A percentile compares a stretch with the other conserved stretches of the same genome.
These are phyloP conservation scores for Teratosphaeria nubilosa DNA, from an alignment of 2,329 filamentous ascomycete genomes.

Conservation along the genomic window DNA sequence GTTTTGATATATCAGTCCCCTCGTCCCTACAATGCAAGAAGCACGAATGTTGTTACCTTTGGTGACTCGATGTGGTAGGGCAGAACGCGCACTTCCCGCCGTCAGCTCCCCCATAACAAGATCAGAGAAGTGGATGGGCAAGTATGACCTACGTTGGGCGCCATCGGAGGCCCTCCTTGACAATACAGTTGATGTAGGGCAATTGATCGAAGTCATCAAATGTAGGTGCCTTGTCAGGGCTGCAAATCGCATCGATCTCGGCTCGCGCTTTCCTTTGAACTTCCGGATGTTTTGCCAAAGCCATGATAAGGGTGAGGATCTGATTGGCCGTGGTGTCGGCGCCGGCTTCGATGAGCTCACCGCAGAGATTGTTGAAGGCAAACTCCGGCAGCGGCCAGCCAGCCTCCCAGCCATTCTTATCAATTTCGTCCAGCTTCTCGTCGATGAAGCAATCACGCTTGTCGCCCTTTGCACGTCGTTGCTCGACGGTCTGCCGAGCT, in stretches of 20 bases:
- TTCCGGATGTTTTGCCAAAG: constrained; percentile 20
- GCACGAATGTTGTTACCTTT: background rate
- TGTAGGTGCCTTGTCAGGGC: constrained; percentile 18
- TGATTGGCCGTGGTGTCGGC: constrained; percentile 30
- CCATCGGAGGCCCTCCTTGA: constrained; percentile 30
- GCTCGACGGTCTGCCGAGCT: constrained; percentile 25
- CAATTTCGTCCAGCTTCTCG: constrained; percentile 29
- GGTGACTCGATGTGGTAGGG: constrained; percentile 31
- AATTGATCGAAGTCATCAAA: constrained; percentile 23
- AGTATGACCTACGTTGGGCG: constrained; percentile 10
- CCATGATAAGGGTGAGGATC: constrained; percentile 29
- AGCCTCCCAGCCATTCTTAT: constrained; percentile 22
- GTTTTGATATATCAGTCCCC: constrained; percentile 29
- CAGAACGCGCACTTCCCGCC: too few species aligned
- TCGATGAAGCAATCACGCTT: constrained; percentile 30
- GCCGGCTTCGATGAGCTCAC: constrained; percentile 17
- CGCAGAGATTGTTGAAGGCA: background rate
- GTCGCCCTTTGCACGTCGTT: constrained; percentile 19
- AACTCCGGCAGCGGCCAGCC: background rate
- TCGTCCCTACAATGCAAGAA: constrained; percentile 16
- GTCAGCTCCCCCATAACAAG: too few species aligned
- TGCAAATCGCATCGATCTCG: constrained; percentile 23
- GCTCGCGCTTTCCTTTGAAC: constrained; percentile 22
- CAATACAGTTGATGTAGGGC: constrained; percentile 23
- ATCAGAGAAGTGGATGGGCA: constrained; percentile 18